Base-by-base conservation (phyloP, 106 monocot species). In the Dendrobium huoshanense region DNA sequence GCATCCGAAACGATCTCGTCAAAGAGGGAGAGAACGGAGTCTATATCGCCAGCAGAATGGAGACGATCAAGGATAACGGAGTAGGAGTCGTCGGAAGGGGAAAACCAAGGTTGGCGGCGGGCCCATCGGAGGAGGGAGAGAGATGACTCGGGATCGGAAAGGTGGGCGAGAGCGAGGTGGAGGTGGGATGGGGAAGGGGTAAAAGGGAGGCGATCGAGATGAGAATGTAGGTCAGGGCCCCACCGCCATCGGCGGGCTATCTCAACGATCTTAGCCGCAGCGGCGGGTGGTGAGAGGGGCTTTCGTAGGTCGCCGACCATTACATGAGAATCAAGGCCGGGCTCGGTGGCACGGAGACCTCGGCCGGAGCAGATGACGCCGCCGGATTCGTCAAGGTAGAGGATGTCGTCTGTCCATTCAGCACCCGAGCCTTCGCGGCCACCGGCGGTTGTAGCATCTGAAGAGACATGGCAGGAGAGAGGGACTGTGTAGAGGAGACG, bases 51-150 rank as follows among this genome's bases (percentile, higher is more conserved):
- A 49, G 83, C 25, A 25, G 85, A 58, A 70, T 73, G 6, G 77
- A 95, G 86, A 73, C 81, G 86, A 33, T 79, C 75, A 81, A 95
- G 77, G 77, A 95, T 55, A 33, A 87, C 81, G 77, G 88, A 81
- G 79, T 81, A 85, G 80, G 84, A 27, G 9, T 70, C 47, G 78
- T 90, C 91, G 59, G 87, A 85, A 64, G 84, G 83, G 44, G 78
- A 29, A 77, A 82, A 91, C 89, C 89, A 91, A 20, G 81, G 68
- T 56, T 95, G 95, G 81, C 89, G 88, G 77, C 88, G 91, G 20
- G 98, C 92, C 95, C 94, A 99, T 77, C 81, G 88, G 86, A 99
- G 80, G 49, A 99, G 87, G 49, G 88, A 83, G 42, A 99, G 85
- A 73, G 88, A 79, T 29, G 88, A 72, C 49, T 83, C 85, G 75